These are phyloP conservation scores for Candida insectalens DNA, from an alignment of 805 yeast species.

Conservation along the genomic window DNA sequence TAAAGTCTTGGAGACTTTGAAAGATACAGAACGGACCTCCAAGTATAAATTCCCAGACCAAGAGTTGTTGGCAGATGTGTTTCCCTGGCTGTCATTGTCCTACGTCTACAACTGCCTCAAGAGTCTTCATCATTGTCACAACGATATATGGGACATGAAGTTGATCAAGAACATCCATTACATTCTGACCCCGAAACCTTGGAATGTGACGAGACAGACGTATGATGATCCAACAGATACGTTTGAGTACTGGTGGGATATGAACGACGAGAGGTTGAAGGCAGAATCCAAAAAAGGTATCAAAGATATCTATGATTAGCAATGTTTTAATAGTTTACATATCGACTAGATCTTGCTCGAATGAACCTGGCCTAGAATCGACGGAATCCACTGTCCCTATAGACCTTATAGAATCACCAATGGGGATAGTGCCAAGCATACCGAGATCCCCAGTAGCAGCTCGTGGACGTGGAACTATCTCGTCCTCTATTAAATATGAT, in stretches of 20 bases:
- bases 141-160: conserved; percentile 34
- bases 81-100: conserved; percentile 43
- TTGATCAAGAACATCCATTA: conserved; percentile 50
- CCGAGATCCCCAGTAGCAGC: too few species aligned
- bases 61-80: conserved; percentile 44
- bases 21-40: conserved; percentile 26
- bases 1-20: conserved; percentile 31
- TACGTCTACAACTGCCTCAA: conserved; percentile 48
- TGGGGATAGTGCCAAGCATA: too few species aligned
- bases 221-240: conserved; percentile 34
- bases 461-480: too few species aligned
- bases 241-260: conserved; percentile 40
- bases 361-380: too few species aligned
- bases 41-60: conserved; percentile 51
- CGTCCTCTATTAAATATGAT: too few species aligned
- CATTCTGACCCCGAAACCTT: conserved; percentile 51
- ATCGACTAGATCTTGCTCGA: too few species aligned
- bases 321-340: too few species aligned
- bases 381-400: too few species aligned
- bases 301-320: too few species aligned
- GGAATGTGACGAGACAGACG: conserved; percentile 32
- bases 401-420: too few species aligned
- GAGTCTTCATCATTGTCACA: conserved; percentile 36
- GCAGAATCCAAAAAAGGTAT: conserved; percentile 1
- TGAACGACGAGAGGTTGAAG: conserved; percentile 28